phyloP scores from a whole-genome alignment of 176 grass and related monocot species.

The Thalia dealbata region DNA sequence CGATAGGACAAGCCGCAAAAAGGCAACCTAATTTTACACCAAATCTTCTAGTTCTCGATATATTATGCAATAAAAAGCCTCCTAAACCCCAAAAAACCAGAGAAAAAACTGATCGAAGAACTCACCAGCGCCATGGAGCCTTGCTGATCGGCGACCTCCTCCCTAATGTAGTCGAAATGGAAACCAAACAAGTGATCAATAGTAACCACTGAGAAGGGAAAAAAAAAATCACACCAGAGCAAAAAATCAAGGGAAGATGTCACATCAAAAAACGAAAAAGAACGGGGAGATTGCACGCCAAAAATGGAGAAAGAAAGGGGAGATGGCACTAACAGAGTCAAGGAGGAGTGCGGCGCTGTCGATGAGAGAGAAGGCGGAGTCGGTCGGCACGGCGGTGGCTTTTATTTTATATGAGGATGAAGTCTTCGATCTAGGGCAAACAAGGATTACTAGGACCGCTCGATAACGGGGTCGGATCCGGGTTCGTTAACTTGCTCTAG shows the following conservation, averaged over 20 bases:
- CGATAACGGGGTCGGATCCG: neutral
- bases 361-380: neutral
- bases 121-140: slow-evolving; percentile 20
- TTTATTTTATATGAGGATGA: neutral
- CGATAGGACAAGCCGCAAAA: neutral
- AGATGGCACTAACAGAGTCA: neutral
- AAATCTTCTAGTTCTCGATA: neutral
- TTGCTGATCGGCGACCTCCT: neutral
- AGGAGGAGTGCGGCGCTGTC: neutral
- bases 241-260: no score
- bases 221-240: no score
- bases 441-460: no score
- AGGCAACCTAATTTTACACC: neutral
- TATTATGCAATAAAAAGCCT: no score
- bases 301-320: neutral
- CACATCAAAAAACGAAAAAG: no score
- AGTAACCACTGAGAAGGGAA: neutral
- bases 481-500: neutral
- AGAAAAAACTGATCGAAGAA: neutral
- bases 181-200: neutral
- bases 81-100: neutral
- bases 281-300: no score
- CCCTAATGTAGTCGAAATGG: neutral
- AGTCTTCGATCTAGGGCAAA: neutral
- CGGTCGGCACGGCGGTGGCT: neutral